Evolutionary conservation across 140 eudicot genomes (phyloP).

Genomic region (Oenanthe javanica): DNA sequence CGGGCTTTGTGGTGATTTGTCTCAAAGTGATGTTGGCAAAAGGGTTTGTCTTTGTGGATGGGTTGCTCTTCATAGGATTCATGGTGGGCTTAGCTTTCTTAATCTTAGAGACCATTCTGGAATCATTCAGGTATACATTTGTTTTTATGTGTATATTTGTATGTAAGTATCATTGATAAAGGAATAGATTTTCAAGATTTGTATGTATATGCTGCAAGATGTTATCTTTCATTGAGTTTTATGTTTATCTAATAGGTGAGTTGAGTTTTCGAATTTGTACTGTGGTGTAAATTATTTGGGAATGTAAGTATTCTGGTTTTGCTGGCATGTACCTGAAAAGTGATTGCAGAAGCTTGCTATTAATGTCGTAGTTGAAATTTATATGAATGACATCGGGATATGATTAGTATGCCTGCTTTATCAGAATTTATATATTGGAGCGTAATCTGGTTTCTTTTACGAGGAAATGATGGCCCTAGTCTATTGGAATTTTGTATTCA

Average conservation of each 20-base stretch:
- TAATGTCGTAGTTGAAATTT: background rate
- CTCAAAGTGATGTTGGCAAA: conserved; percentile 64
- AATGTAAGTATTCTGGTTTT: background rate
- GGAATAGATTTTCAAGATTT: background rate
- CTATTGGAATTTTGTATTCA: conserved; percentile 13
- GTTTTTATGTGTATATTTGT: background rate
- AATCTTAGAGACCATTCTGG: conserved; percentile 86
- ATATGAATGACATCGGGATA: background rate
- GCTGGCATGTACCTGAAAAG: background rate
- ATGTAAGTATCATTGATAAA: background rate
- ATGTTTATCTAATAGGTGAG: background rate
- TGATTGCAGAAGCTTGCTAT: background rate
- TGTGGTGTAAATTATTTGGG: background rate
- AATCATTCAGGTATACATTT: conserved; percentile 57
- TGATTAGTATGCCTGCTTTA: background rate
- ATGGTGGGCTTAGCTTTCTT: conserved; percentile 75
- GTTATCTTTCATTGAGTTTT: background rate
- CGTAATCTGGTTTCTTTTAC: no score
- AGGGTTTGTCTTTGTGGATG: conserved; percentile 89
- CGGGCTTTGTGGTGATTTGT: conserved; percentile 65
- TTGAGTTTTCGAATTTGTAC: background rate
- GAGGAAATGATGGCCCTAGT: background rate
- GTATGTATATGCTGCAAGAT: background rate
- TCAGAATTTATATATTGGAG: no score
- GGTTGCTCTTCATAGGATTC: conserved; percentile 94